Evolutionary conservation across 768 basidiomycete species (phyloP).

Genomic region (Arthromyces matolae): DNA sequence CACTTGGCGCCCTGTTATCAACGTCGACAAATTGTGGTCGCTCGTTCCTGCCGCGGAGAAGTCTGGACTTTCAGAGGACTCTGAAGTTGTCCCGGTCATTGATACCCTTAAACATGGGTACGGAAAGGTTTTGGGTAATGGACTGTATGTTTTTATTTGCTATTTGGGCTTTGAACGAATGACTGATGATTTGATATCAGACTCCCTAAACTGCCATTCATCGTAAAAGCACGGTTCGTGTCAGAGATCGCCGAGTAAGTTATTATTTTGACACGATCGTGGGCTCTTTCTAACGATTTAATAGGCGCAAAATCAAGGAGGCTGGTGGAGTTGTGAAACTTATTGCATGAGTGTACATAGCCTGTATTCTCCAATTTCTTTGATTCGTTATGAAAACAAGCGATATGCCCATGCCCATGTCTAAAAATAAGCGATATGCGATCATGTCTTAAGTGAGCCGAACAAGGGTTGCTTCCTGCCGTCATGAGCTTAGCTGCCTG

Average conservation of each 20-base stretch:
- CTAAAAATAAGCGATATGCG: neutral
- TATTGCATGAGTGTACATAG: conserved; percentile 61
- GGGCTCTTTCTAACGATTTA: neutral
- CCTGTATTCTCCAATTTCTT: conserved; percentile 21
- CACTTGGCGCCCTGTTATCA: conserved; percentile 94
- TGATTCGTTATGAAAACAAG: conserved; percentile 26
- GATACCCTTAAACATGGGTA: conserved; percentile 83
- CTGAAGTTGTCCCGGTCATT: conserved; percentile 90
- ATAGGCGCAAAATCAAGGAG: conserved; percentile 78
- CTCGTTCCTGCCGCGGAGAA: conserved; percentile 86
- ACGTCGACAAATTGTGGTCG: conserved; percentile 96
- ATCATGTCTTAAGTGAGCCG: too few relatives aligned
- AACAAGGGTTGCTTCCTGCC: conserved; percentile 2
- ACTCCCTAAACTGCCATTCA: conserved; percentile 88
- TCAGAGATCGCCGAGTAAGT: conserved; percentile 79
- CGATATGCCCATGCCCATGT: conserved; percentile 13
- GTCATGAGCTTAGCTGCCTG: conserved; percentile 28
- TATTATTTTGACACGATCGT: neutral
- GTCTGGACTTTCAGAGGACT: conserved; percentile 65
- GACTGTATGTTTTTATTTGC: conserved; percentile 52
- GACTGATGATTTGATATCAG: conserved; percentile 32
- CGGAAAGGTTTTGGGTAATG: conserved; percentile 94
- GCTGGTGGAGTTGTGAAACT: conserved; percentile 93
- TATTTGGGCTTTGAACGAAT: neutral
- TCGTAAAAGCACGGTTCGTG: conserved; percentile 97